Conservation (phyloP, 139 green algal species). For the Raphidocelis subcapitata region DNA sequence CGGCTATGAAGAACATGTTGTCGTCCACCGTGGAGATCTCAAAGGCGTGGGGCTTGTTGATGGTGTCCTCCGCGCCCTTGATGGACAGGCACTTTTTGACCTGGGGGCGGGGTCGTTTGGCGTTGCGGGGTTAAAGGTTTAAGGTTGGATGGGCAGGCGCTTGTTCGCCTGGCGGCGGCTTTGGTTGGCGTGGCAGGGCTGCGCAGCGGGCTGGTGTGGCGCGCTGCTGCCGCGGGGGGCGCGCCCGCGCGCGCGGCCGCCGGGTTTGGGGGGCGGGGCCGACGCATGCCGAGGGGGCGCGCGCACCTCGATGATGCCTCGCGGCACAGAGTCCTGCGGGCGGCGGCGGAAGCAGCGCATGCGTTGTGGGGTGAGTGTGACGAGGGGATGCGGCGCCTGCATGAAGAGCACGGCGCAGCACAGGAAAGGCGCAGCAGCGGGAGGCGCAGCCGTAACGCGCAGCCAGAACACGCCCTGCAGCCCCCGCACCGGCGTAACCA, state of each 20-base stretch:
- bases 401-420: too few relatives aligned
- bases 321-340: constrained; percentile 74
- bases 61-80: constrained; percentile 95
- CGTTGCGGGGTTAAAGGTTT: background rate
- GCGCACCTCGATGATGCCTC: constrained; percentile 90
- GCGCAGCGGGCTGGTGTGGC: too few relatives aligned
- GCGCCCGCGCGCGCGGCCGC: too few relatives aligned
- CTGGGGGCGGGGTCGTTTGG: constrained; percentile 42
- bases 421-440: too few relatives aligned
- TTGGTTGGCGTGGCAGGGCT: too few relatives aligned
- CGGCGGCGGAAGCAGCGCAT: too few relatives aligned
- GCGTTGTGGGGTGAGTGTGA: too few relatives aligned
- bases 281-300: background rate
- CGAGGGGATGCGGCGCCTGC: too few relatives aligned
- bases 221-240: too few relatives aligned
- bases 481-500: constrained; percentile 68
- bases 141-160: background rate
- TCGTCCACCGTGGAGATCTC: constrained; percentile 88
- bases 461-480: background rate
- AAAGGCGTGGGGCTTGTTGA: constrained; percentile 96
- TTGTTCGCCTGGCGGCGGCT: too few relatives aligned
- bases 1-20: constrained; percentile 93
- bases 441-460: too few relatives aligned
- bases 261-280: too few relatives aligned
- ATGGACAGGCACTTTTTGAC: constrained; percentile 93